Percentiles rank a stretch among this genome's conserved stretches.
Evolutionary conservation across 2,329 filamentous ascomycete genomes (phyloP).

Genomic region (Fusarium hainanense): DNA sequence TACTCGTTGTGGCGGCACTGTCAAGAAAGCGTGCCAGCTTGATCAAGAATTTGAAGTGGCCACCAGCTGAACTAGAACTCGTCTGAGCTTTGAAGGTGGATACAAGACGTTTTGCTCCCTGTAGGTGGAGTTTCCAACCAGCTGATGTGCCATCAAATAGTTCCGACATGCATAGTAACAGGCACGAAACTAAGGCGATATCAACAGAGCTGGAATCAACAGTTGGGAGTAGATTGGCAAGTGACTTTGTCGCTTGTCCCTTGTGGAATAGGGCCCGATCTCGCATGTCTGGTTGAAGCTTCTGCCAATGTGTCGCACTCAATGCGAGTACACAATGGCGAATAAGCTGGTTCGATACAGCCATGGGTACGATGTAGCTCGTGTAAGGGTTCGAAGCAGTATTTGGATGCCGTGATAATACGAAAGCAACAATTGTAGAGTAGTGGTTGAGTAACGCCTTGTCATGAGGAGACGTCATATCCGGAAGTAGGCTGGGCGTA

Average conservation of each 20-base stretch:
- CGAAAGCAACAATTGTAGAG: conserved; percentile 1
- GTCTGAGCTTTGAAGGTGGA: not conserved
- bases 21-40: conserved; percentile 7
- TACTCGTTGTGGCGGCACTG: conserved; percentile 1
- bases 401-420: conserved; percentile 4
- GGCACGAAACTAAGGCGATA: not conserved
- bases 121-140: not conserved
- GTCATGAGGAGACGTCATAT: conserved; percentile 9
- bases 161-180: conserved; percentile 4
- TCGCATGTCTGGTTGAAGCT: conserved; percentile 12
- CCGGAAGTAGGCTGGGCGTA: not conserved
- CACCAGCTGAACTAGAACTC: not conserved
- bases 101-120: conserved; percentile 3
- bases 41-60: conserved; percentile 4
- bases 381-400: not conserved
- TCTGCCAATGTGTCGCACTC: conserved; percentile 12
- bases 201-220: not conserved
- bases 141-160: conserved; percentile 4
- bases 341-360: not conserved
- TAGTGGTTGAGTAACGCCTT: conserved; percentile 7
- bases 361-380: conserved; percentile 10
- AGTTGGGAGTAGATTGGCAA: not conserved
- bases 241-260: not conserved
- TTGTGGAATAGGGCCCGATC: conserved; percentile 3
- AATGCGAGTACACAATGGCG: not conserved